These are phyloP conservation scores for Caryocar brasiliense DNA, from an alignment of 441 rosid genomes.

Conservation along the genomic window DNA sequence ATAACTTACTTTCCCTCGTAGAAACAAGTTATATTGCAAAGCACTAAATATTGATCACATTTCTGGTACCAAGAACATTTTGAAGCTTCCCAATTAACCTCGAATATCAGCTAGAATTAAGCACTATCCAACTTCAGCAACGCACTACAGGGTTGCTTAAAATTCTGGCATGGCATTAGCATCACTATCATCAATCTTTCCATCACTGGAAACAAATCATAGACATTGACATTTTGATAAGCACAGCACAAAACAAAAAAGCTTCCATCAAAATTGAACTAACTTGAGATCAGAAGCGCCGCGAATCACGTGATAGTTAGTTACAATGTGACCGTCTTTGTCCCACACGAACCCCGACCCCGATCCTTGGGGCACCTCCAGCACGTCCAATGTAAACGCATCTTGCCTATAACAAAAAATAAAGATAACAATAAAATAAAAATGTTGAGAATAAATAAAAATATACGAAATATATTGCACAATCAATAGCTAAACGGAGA, in stretches of 20 bases:
- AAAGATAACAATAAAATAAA: background rate
- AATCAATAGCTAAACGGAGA: background rate
- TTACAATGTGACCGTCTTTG: constrained; percentile 71
- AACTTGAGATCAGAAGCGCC: constrained; percentile 97
- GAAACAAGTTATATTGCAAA: no score
- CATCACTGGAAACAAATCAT: no score
- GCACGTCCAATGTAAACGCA: constrained; percentile 81
- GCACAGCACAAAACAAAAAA: background rate
- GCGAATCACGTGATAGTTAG: constrained; percentile 92
- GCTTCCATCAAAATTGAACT: constrained; percentile 2
- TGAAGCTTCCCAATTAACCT: no score
- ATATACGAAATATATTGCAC: no score
- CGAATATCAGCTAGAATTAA: no score
- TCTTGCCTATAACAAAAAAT: constrained; percentile 52
- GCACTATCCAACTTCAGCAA: no score
- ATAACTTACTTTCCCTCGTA: no score
- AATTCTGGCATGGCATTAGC: no score
- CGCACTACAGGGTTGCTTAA: no score
- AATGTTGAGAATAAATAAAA: background rate
- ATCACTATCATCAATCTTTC: no score
- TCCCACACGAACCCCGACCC: constrained; percentile 98
- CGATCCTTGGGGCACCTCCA: constrained; percentile 96
- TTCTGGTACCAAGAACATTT: no score
- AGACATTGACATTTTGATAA: background rate
- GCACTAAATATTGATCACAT: no score